Evolutionary conservation across 1,284 basidiomycete species (phyloP).

Genomic region (Cutaneotrichosporon spelunceum): DNA sequence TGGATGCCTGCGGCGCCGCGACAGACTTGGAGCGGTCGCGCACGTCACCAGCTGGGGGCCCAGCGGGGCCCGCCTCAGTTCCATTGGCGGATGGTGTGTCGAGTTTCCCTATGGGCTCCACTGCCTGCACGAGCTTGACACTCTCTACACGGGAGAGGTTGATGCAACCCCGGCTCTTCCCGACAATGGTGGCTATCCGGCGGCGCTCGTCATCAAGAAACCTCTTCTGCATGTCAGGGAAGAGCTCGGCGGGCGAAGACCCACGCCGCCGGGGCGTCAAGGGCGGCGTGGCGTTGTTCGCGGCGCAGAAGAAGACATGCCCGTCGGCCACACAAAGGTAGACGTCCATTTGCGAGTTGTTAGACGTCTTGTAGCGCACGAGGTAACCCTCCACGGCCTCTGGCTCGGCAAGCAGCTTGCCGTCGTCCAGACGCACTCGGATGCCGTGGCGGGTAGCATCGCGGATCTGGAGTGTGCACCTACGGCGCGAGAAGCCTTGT

Average conservation of each 20-base stretch:
- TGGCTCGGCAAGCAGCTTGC: conserved; percentile 42
- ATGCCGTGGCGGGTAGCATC: conserved; percentile 38
- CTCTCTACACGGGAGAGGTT: conserved; percentile 41
- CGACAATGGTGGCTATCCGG: conserved; percentile 36
- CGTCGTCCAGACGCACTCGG: conserved; percentile 38
- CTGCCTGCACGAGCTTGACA: conserved; percentile 22
- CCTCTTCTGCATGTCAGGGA: conserved; percentile 32
- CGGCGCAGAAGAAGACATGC: conserved; percentile 35
- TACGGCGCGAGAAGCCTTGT: conserved; percentile 4
- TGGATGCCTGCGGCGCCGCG: neutral
- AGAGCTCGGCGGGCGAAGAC: conserved; percentile 36
- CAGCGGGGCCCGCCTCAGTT: neutral
- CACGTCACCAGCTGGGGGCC: neutral
- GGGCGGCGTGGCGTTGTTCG: conserved; percentile 35
- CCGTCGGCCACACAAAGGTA: conserved; percentile 46
- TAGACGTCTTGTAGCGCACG: conserved; percentile 26
- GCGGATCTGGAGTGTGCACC: conserved; percentile 36
- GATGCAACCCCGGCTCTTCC: conserved; percentile 36
- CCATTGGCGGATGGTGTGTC: no score
- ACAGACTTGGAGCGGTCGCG: neutral
- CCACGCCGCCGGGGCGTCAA: conserved; percentile 31
- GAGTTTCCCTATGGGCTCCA: neutral
- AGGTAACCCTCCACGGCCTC: conserved; percentile 47
- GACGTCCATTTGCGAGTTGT: conserved; percentile 29
- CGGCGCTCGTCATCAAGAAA: conserved; percentile 35